Evolutionary conservation across 2,329 filamentous ascomycete species (phyloP), one percentile per base, ranked within the genome.

Genomic region (Fusarium sp.): DNA sequence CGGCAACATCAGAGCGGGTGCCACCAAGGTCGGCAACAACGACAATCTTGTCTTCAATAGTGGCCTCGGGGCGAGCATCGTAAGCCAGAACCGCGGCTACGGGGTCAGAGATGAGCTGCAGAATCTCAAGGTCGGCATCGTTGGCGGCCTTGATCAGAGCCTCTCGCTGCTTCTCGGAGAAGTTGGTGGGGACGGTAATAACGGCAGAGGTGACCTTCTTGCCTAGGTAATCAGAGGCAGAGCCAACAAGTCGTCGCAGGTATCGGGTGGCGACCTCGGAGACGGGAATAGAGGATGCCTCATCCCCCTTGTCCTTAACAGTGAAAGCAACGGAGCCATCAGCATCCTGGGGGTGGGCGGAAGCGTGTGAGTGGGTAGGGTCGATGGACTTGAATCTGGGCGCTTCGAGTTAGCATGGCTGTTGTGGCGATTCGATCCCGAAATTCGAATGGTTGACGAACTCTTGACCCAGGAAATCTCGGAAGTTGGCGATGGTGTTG

Each of bases 401-500:
- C 36, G 27, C 43, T 43, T 56, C 18, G 40, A 60, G 61, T 72
- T 66, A 74, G 74, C 61, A 30, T 72, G 34, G 43, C 58, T 60
- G 43, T 15, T 64, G 52, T 57, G 28, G 48, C 46, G 60, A 30
- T 40, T 53, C 34, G 50, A 36, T n/a, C 7, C 10, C 16, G 15
- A 30, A 30, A 28, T 6, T 53, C 36, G 37, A 41, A 57, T 47
- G 15, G 31, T 44, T 3, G 41, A 53, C 89, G 64, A 90, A 97
- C 92, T 97, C 92, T 88, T 97, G 93, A 75, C 96, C 96, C 56
- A 99, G 84, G 82, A 94, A 98, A 78, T 99, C 96, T 83, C 94
- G 91, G 87, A 98, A 99, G 86, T 94, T 97, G 79, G 94, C 93
- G 78, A 98, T 89, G 23, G 96, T 98, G 87, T 98, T 98, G 80